These are phyloP conservation scores for Chlamydomonas schloesseri DNA, from an alignment of 139 green algal species.

Conservation along the genomic window DNA sequence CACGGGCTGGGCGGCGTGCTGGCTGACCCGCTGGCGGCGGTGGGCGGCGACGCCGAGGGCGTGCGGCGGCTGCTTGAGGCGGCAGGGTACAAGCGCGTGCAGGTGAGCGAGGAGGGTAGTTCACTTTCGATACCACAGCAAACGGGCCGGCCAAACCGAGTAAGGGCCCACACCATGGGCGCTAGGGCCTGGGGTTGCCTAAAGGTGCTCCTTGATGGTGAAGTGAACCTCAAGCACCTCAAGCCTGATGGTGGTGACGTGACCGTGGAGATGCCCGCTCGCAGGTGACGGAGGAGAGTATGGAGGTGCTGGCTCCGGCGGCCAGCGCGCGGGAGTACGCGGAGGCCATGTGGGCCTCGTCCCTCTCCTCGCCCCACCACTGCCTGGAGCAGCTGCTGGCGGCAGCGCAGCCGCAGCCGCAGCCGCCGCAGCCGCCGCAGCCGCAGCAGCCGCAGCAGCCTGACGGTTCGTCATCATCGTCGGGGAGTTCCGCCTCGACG, in stretches of 20 bases:
- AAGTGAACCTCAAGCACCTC: not conserved
- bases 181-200: not conserved
- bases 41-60: not conserved
- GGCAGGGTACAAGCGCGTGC: not conserved
- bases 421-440: not conserved
- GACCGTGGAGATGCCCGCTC: not conserved
- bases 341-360: conserved; percentile 16
- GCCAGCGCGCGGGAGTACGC: not conserved
- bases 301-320: not conserved
- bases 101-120: no score
- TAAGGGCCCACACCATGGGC: no score
- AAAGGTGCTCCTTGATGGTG: not conserved
- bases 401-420: not conserved
- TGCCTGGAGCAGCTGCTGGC: not conserved
- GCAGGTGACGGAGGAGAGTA: not conserved
- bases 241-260: not conserved
- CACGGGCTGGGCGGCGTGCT: not conserved
- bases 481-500: not conserved
- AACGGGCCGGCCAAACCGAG: no score
- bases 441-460: not conserved
- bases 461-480: no score
- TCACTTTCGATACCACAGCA: no score
- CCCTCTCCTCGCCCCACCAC: not conserved
- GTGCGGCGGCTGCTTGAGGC: not conserved
- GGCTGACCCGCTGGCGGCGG: not conserved